phyloP scores from a whole-genome alignment of 345 rosid genomes.

The Pistacia vera region DNA sequence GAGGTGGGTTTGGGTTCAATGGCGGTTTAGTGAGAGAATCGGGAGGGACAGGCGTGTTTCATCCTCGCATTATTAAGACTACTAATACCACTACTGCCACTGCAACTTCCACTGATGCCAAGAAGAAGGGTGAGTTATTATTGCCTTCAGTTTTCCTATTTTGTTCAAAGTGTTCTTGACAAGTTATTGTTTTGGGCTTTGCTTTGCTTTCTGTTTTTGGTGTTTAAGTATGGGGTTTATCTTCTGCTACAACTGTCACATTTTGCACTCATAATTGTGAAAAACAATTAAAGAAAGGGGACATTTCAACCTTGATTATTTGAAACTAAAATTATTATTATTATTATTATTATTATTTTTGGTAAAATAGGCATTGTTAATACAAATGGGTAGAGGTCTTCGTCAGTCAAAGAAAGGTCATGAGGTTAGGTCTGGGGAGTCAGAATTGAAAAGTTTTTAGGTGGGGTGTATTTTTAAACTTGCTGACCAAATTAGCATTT shows the following conservation, averaged over 20 bases:
- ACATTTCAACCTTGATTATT: too few species aligned
- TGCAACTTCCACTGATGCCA: constrained; percentile 8
- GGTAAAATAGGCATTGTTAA: neutral
- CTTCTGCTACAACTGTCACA: neutral
- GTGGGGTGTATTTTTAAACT: neutral
- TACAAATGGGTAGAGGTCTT: neutral
- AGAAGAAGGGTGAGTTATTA: constrained; percentile 13
- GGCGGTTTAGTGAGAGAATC: constrained; percentile 36
- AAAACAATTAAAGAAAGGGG: neutral
- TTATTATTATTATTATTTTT: neutral
- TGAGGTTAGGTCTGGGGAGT: neutral
- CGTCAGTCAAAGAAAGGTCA: neutral
- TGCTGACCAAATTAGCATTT: neutral
- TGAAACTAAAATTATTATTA: too few species aligned
- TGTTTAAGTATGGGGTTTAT: constrained; percentile 10
- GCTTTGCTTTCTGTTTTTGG: constrained; percentile 8
- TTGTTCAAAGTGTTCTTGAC: neutral
- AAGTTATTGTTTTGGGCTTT: neutral
- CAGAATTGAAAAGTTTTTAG: neutral
- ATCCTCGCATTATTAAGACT: constrained; percentile 38
- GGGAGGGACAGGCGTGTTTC: constrained; percentile 62
- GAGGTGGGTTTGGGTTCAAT: constrained; percentile 13
- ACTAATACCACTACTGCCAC: neutral
- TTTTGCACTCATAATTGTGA: neutral
- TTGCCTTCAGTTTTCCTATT: neutral